Conservation (phyloP, 2,329 filamentous ascomycete genomes). For the Colletotrichum tabaci region DNA sequence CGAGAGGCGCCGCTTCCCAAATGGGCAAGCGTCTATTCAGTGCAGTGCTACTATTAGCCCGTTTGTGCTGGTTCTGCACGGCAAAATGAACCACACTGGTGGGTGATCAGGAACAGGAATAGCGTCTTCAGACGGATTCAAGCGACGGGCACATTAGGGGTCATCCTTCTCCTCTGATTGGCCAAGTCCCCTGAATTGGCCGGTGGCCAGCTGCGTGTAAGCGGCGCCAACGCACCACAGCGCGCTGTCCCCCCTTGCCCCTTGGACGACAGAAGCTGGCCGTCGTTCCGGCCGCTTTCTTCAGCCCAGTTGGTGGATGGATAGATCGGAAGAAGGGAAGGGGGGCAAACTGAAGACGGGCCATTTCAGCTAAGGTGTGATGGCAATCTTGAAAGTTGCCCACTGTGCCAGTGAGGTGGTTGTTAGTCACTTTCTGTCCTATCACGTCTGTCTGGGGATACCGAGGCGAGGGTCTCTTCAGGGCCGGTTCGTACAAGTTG, state of each 20-base stretch:
- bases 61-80: not conserved
- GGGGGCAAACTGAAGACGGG: not conserved
- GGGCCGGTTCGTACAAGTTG: not conserved
- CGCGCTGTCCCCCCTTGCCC: not conserved
- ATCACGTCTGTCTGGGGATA: not conserved
- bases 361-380: not conserved
- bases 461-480: not conserved
- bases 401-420: not conserved
- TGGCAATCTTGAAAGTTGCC: not conserved
- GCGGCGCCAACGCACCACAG: constrained; percentile 27
- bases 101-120: constrained; percentile 31
- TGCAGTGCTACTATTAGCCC: not conserved
- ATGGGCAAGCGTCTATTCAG: constrained; percentile 21
- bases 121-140: not conserved
- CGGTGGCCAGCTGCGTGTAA: constrained; percentile 12
- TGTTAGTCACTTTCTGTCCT: not conserved
- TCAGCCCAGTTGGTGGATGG: constrained; percentile 24
- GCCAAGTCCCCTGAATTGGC: constrained; percentile 19
- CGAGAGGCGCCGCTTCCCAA: constrained; percentile 6
- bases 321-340: constrained; percentile 6
- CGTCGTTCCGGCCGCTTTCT: constrained; percentile 16
- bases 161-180: not conserved
- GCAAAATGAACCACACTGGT: constrained; percentile 3
- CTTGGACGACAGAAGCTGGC: constrained; percentile 6
- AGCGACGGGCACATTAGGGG: constrained; percentile 26